Evolutionary conservation across 495 filamentous ascomycete species (phyloP).

Genomic region (Glarea lozoyensis): DNA sequence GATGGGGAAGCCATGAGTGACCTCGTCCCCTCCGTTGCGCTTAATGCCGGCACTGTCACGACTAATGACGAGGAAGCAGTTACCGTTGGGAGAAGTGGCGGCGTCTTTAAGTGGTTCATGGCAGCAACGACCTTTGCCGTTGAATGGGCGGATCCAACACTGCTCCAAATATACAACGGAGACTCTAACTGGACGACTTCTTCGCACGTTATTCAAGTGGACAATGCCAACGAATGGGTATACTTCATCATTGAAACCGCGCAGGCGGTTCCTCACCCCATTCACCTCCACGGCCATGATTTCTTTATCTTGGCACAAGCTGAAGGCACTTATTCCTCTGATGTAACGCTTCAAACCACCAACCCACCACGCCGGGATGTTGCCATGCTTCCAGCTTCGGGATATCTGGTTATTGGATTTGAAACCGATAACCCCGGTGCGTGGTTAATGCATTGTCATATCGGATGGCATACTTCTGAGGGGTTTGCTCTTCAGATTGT

Average conservation of each 20-base stretch:
- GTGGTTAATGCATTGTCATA: slow-evolving; percentile 45
- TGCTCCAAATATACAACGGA: slow-evolving; percentile 7
- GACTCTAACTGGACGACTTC: slow-evolving; percentile 6
- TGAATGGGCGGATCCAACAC: slow-evolving; percentile 31
- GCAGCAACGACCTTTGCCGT: slow-evolving; percentile 30
- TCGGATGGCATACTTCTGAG: slow-evolving; percentile 47
- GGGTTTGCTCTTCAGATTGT: slow-evolving; percentile 51
- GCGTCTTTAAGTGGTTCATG: slow-evolving; percentile 33
- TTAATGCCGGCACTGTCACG: slow-evolving; percentile 20
- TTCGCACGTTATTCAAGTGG: slow-evolving; percentile 34
- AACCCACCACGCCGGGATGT: slow-evolving; percentile 49
- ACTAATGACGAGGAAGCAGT: slow-evolving; percentile 21
- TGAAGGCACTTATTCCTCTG: slow-evolving; percentile 21
- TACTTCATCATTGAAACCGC: slow-evolving; percentile 54
- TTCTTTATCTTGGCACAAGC: slow-evolving; percentile 46
- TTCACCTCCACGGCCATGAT: slow-evolving; percentile 54
- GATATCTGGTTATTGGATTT: slow-evolving; percentile 39
- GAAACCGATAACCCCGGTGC: slow-evolving; percentile 34
- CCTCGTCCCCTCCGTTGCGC: slow-evolving; percentile 34
- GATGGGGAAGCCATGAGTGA: slow-evolving; percentile 27
- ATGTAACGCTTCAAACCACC: slow-evolving; percentile 24
- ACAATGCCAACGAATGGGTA: slow-evolving; percentile 33
- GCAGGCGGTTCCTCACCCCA: slow-evolving; percentile 49
- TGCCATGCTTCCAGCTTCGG: slow-evolving; percentile 39
- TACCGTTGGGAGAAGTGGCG: slow-evolving; percentile 16